Conservation (phyloP, 1,284 basidiomycete genomes). For the Irpex sp. region DNA sequence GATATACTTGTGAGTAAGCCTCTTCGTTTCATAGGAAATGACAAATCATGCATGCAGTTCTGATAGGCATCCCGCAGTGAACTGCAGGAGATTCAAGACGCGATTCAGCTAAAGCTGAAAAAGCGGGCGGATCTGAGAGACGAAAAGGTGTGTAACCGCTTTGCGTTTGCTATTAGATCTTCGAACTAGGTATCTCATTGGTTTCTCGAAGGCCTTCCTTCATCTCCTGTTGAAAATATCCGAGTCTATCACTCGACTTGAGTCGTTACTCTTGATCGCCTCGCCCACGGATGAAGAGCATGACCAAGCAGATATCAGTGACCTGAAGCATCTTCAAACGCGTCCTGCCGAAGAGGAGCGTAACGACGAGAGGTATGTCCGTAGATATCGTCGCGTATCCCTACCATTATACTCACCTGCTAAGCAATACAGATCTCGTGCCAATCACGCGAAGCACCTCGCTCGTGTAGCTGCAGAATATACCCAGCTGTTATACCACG, state of each 20-base stretch:
- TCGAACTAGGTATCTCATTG: not conserved
- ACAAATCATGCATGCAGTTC: not conserved
- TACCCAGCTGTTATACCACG: constrained; percentile 89
- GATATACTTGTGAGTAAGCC: constrained; percentile 63
- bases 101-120: constrained; percentile 74
- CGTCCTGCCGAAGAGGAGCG: constrained; percentile 22
- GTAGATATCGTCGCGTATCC: not conserved
- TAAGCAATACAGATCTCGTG: constrained; percentile 41
- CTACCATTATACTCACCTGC: not conserved
- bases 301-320: constrained; percentile 28
- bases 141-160: constrained; percentile 61
- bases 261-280: constrained; percentile 72
- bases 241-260: constrained; percentile 80
- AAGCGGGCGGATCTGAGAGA: constrained; percentile 74
- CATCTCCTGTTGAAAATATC: constrained; percentile 87
- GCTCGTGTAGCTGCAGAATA: constrained; percentile 87
- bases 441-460: constrained; percentile 78
- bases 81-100: constrained; percentile 65
- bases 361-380: constrained; percentile 36
- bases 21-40: not conserved
- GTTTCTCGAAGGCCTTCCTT: constrained; percentile 57
- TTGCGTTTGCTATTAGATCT: not conserved
- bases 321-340: constrained; percentile 24
- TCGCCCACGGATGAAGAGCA: constrained; percentile 43
- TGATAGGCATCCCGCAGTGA: constrained; percentile 59